Conservation (phyloP, 2,329 filamentous ascomycete genomes). For the Phyllosticta capitalensis region DNA sequence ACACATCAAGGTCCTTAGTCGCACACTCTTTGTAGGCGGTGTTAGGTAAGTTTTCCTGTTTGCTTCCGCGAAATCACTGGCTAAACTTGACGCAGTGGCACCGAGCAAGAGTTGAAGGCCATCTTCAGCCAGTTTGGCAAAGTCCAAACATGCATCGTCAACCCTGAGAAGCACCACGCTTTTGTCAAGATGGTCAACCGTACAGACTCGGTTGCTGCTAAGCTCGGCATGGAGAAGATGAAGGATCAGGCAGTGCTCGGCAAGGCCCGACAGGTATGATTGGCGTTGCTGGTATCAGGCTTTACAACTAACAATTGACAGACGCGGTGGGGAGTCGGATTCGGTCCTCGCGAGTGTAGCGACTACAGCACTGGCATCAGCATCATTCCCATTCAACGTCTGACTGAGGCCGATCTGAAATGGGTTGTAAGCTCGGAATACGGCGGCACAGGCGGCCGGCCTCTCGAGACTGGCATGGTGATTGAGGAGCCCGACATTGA, state of each 20-base stretch:
- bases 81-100: constrained; percentile 29
- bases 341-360: constrained; percentile 92
- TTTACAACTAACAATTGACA: constrained; percentile 27
- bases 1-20: constrained; percentile 83
- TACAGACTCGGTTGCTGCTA: constrained; percentile 71
- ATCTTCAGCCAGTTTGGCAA: constrained; percentile 75
- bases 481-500: constrained; percentile 98
- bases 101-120: constrained; percentile 69
- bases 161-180: constrained; percentile 94
- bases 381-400: constrained; percentile 80
- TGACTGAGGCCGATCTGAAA: constrained; percentile 93
- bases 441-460: constrained; percentile 77
- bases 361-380: constrained; percentile 90
- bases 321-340: constrained; percentile 96
- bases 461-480: constrained; percentile 73
- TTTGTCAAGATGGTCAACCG: constrained; percentile 98
- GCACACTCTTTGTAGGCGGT: constrained; percentile 92
- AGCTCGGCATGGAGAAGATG: constrained; percentile 76
- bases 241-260: constrained; percentile 64
- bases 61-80: neutral
- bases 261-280: constrained; percentile 37
- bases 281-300: neutral
- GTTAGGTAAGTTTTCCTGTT: constrained; percentile 61
- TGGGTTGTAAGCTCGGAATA: constrained; percentile 94
- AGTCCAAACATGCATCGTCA: constrained; percentile 96